Percentiles rank a stretch among this genome's conserved stretches.
Conservation (phyloP, 768 basidiomycete species). For the Termitomyces sp. region DNA sequence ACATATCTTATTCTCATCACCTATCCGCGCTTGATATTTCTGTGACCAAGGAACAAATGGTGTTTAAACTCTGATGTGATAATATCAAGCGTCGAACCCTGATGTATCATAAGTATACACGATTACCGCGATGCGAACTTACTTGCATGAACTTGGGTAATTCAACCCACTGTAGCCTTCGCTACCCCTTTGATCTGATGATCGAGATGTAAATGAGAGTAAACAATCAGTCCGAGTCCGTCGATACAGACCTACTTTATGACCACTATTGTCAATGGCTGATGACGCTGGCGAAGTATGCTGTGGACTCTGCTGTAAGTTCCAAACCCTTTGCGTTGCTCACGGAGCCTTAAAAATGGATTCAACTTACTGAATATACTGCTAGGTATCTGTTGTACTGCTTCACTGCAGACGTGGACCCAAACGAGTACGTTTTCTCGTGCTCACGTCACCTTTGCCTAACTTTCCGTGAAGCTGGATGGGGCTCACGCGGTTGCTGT, state of each 20-base stretch:
- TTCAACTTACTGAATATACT: background rate
- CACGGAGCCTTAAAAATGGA: background rate
- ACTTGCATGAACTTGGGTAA: background rate
- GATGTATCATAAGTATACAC: too few relatives aligned
- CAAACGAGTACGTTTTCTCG: conserved; percentile 15
- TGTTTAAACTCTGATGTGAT: background rate
- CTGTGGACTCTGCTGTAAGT: conserved; percentile 25
- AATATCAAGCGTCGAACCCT: background rate
- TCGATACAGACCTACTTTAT: too few relatives aligned
- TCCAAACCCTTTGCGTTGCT: background rate
- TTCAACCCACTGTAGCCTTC: too few relatives aligned
- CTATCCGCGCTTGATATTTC: background rate
- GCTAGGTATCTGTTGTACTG: conserved; percentile 13
- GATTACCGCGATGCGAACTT: too few relatives aligned
- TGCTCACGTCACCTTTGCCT: background rate
- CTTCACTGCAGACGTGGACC: conserved; percentile 21
- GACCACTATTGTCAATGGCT: background rate
- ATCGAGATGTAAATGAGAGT: too few relatives aligned
- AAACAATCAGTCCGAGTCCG: too few relatives aligned
- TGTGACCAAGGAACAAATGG: background rate
- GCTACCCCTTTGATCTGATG: too few relatives aligned
- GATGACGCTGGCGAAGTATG: conserved; percentile 7
- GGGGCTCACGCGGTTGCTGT: conserved; percentile 28
- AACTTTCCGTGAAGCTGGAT: conserved; percentile 17
- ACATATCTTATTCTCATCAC: background rate